Evolutionary conservation across 2,329 filamentous ascomycete species (phyloP), one percentile per base, ranked within the genome.

Genomic region (Colletotrichum orchidophilum): DNA sequence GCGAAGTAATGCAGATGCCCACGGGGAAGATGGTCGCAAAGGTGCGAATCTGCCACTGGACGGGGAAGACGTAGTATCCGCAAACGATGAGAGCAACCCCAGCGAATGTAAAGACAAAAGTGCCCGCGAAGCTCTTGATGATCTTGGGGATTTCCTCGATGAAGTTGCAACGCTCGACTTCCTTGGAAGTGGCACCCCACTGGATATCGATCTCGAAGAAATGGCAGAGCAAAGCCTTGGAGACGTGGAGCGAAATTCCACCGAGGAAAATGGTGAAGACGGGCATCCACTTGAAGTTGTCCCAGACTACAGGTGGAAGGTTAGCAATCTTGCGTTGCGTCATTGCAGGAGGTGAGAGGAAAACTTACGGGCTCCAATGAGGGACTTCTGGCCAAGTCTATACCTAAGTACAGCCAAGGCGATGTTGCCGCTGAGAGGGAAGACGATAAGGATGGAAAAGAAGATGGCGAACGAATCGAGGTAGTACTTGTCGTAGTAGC

Each of bases 391-490:
- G 57, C 85, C 85, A 39, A 88, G 84, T 52, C 91, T 86, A 80
- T 93, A 92, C 39, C 91, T 87, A 54, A 92, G 84, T 26, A 91
- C 81, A 3, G 90, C 91, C 9, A 93, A 84, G 15, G 88, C 80
- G 61, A 92, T 66, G 76, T 91, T 91, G 18, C 89, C 90, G 5
- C 91, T 80, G 4, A 84, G 85, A 61, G 88, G 90, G 83, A 93
- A 93, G 62, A 93, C 86, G 65, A 92, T 82, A 63, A 93, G 80
- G 73, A 93, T 87, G 13, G 86, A 85, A 75, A 92, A 85, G 79
- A 88, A 91, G 71, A 91, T 88, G 74, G 87, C 88, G 84, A 89
- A 93, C 1, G 87, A 91, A 74, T 91, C 89, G 78, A 92, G 84
- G 79, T 93, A 93, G 81, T 89, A 91, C 73, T 91, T 87, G 76